Base-by-base conservation (phyloP, 192 early-diverging fungal genomes). In the Gaertneriomyces sp. region DNA sequence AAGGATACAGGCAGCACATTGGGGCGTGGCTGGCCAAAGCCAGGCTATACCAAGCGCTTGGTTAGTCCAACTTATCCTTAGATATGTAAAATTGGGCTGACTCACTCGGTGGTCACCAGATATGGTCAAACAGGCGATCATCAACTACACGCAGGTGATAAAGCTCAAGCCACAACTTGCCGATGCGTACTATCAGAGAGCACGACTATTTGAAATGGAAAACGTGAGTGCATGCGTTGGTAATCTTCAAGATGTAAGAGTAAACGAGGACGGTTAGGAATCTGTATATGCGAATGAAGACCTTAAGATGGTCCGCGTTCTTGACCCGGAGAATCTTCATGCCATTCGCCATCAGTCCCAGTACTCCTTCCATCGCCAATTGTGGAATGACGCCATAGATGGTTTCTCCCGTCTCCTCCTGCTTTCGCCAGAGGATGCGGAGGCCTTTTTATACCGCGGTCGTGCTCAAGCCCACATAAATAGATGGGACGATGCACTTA, bases 281-380 rank as follows among this genome's bases (percentile, higher is more conserved):
- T 69, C 60, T 41, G 78, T 78, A 7, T 80, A 79, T 66, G 81
- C 81, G 5, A 83, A 79, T 52, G 81, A 83, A 61, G 81, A 83
- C 63, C 80, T 71, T 60, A 60, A 73, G 45, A 77, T 79, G 70
- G 77, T 83, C 33, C 58, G 81, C 12, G 44, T 60, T 46, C 76
- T 83, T 1, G 81, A 83, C 58, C 81, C 81, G 6, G 63, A 64
- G 49, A 83, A 83, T 53, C 68, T 72, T 20, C 75, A 70, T 45
- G 81, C 81, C 1, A 75, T 83, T 7, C 66, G 76, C 33, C 80
- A 83, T 61, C 58, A 80, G 3, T 78, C 81, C 10, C 56, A 77
- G 1, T 83, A 83, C 60, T 73, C 67, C 42, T 83, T 83, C 49
- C 66, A 77, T 44, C 39, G 75, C 40, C 76, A 76, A 45, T 65